phyloP scores from a whole-genome alignment of 2,329 filamentous ascomycete genomes.

The Coniochaeta sp. region DNA sequence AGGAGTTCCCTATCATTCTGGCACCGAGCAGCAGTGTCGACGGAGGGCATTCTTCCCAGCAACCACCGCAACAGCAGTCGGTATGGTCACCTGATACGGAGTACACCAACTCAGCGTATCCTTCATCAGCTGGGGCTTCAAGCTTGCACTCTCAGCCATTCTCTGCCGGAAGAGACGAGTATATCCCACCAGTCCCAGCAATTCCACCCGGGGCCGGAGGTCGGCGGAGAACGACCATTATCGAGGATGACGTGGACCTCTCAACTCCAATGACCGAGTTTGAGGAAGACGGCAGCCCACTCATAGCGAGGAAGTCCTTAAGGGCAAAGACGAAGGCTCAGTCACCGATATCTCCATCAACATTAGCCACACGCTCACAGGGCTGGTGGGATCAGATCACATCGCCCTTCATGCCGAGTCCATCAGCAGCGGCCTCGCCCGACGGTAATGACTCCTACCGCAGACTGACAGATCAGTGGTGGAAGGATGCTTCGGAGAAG shows the following conservation, averaged over 20 bases:
- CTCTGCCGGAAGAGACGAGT: constrained; percentile 23
- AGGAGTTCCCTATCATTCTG: constrained; percentile 20
- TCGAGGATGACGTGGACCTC: constrained; percentile 43
- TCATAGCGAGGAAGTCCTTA: constrained; percentile 28
- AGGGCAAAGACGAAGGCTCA: constrained; percentile 27
- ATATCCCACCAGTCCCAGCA: constrained; percentile 53
- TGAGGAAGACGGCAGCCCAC: constrained; percentile 56
- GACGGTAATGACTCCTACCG: constrained; percentile 20
- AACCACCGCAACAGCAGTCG: constrained; percentile 30
- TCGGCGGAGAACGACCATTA: constrained; percentile 9
- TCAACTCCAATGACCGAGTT: constrained; percentile 60
- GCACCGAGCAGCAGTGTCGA: constrained; percentile 11
- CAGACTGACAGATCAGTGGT: constrained; percentile 28
- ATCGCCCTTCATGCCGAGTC: constrained; percentile 53
- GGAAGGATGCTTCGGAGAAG: constrained; percentile 18
- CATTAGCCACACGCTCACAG: constrained; percentile 44
- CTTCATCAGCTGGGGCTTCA: constrained; percentile 39
- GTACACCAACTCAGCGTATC: constrained; percentile 36
- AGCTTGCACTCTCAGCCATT: constrained; percentile 57
- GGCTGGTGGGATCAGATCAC: constrained; percentile 77
- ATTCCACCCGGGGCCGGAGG: constrained; percentile 31
- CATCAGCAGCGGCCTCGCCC: constrained; percentile 35
- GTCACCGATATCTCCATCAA: constrained; percentile 36
- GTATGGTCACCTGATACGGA: constrained; percentile 59
- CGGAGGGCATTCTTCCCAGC: constrained; percentile 4